phyloP scores from a whole-genome alignment of 441 rosid genomes.

The Aquilaria agallochum region DNA sequence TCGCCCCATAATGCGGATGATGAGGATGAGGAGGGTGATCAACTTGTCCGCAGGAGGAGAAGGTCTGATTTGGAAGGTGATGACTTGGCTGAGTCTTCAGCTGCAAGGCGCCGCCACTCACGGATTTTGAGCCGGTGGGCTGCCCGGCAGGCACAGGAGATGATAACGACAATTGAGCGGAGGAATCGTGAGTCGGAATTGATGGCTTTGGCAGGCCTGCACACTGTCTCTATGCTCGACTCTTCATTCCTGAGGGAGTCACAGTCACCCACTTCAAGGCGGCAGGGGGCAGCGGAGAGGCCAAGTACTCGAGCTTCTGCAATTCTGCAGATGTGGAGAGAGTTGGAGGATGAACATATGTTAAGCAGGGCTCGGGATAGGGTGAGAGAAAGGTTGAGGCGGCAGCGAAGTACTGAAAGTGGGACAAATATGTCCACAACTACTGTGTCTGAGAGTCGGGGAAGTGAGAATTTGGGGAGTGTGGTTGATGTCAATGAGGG shows the following conservation, averaged over 20 bases:
- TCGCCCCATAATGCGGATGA: constrained; percentile 49
- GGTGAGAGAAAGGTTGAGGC: constrained; percentile 71
- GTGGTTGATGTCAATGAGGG: constrained; percentile 55
- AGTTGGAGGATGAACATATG: constrained; percentile 85
- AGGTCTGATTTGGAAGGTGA: constrained; percentile 80
- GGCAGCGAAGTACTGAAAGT: constrained; percentile 44
- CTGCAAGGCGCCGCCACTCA: constrained; percentile 70
- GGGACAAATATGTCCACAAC: constrained; percentile 34
- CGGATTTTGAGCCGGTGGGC: constrained; percentile 83
- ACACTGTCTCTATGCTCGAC: constrained; percentile 84
- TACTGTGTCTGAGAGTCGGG: constrained; percentile 41
- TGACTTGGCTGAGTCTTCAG: constrained; percentile 78
- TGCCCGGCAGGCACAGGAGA: constrained; percentile 87
- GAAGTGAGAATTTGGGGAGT: constrained; percentile 49
- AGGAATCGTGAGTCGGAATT: constrained; percentile 83
- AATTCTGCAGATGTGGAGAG: constrained; percentile 91
- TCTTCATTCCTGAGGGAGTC: constrained; percentile 85
- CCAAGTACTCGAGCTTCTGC: constrained; percentile 76
- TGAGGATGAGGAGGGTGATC: constrained; percentile 69
- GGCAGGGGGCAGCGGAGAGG: constrained; percentile 64
- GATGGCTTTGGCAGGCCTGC: constrained; percentile 87
- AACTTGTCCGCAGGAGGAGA: constrained; percentile 61
- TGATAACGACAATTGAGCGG: constrained; percentile 90
- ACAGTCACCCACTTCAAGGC: constrained; percentile 56
- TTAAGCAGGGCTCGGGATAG: constrained; percentile 67